These are phyloP conservation scores for Ceratobasidium sp. DNA, from an alignment of 1,284 basidiomycete species.

Conservation along the genomic window DNA sequence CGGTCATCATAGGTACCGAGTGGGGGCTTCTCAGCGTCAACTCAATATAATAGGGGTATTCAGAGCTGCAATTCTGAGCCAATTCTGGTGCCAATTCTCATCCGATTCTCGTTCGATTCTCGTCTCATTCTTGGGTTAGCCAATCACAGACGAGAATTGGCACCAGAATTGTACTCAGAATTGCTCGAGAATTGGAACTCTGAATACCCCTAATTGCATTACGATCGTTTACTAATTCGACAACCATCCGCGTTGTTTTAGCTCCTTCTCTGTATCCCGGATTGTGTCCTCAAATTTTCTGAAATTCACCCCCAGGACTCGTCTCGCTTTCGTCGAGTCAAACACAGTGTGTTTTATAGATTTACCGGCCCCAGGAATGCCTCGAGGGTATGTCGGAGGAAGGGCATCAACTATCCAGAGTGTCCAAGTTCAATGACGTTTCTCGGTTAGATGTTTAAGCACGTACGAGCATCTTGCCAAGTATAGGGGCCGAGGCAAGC, in stretches of 20 bases:
- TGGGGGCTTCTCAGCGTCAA: no score
- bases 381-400: constrained; percentile 50
- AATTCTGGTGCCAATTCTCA: no score
- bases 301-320: constrained; percentile 64
- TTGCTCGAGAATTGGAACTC: no score
- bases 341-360: constrained; percentile 57
- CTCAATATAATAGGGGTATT: background rate
- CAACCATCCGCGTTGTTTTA: constrained; percentile 61
- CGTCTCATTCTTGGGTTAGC: no score
- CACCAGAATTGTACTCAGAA: no score
- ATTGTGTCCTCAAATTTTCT: constrained; percentile 61
- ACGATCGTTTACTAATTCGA: background rate
- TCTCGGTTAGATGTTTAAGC: background rate
- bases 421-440: background rate
- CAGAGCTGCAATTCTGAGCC: no score
- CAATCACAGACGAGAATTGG: no score
- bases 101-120: no score
- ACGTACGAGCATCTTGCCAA: constrained; percentile 41
- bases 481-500: constrained; percentile 57
- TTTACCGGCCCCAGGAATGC: constrained; percentile 58
- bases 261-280: constrained; percentile 61
- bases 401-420: constrained; percentile 25
- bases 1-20: no score
- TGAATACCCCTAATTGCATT: no score
- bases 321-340: constrained; percentile 59